A percentile compares a stretch with the other conserved stretches of the same genome.
Evolutionary conservation across 2,329 filamentous ascomycete genomes (phyloP).

Genomic region (Hymenoscyphus linearis): DNA sequence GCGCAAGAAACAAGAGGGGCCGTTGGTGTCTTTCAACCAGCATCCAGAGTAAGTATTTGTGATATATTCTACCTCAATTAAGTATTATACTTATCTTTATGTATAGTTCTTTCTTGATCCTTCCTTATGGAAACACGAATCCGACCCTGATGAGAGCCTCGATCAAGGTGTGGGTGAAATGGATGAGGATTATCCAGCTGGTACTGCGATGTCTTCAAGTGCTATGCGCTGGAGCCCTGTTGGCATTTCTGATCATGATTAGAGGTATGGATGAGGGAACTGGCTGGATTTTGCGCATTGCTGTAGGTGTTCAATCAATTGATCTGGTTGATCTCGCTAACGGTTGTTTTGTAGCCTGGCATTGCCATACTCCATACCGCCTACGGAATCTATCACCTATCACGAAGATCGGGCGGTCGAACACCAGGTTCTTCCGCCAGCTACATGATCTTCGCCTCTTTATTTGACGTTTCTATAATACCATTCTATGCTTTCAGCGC

Average conservation of each 20-base stretch:
- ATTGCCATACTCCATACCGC: conserved; percentile 64
- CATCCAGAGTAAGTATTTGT: conserved; percentile 69
- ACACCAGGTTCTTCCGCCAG: conserved; percentile 77
- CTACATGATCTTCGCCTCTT: conserved; percentile 78
- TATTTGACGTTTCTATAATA: conserved; percentile 59
- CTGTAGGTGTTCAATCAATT: conserved; percentile 47
- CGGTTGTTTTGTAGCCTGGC: conserved; percentile 54
- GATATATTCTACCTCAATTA: neutral
- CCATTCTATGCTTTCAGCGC: conserved; percentile 53
- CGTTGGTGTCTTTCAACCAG: conserved; percentile 74
- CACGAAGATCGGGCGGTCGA: conserved; percentile 62
- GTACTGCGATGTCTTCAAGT: conserved; percentile 61
- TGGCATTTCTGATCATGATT: conserved; percentile 74
- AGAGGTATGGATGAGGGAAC: conserved; percentile 58
- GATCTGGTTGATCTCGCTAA: conserved; percentile 4
- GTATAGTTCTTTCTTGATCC: conserved; percentile 50
- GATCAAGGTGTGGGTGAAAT: conserved; percentile 67
- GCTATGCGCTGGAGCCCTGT: conserved; percentile 61
- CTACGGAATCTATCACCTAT: conserved; percentile 79
- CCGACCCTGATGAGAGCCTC: conserved; percentile 62
- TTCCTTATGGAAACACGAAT: conserved; percentile 55
- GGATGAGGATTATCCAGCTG: conserved; percentile 64
- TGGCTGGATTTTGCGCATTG: conserved; percentile 71
- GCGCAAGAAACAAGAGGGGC: conserved; percentile 65
- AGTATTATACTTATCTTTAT: conserved; percentile 11